A percentile compares a stretch with the other conserved stretches of the same genome.
Conservation (phyloP, 306 rosid genomes). For the Castanea mollissima region DNA sequence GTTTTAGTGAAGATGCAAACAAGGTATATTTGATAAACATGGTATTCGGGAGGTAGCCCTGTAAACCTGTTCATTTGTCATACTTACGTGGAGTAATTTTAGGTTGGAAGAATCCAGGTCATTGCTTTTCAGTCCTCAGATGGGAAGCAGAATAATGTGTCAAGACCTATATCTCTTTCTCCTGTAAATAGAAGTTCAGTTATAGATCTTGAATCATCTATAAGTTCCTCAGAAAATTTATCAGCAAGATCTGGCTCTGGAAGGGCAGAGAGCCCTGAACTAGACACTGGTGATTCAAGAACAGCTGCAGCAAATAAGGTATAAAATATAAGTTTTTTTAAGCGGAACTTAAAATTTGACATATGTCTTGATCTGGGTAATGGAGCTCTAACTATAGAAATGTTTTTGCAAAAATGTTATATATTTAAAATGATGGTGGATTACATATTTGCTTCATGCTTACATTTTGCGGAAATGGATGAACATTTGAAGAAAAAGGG, state of each 20-base stretch:
- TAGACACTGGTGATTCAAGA: constrained; percentile 81
- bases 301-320: constrained; percentile 61
- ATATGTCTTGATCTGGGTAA: background rate
- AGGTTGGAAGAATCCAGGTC: constrained; percentile 98
- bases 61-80: constrained; percentile 12
- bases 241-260: constrained; percentile 41
- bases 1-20: constrained; percentile 84
- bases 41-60: constrained; percentile 8
- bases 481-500: background rate
- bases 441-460: background rate
- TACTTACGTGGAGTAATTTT: constrained; percentile 23
- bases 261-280: constrained; percentile 54
- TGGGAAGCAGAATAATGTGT: constrained; percentile 67
- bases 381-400: constrained; percentile 10
- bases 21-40: constrained; percentile 55
- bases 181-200: constrained; percentile 64
- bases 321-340: constrained; percentile 10
- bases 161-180: constrained; percentile 62
- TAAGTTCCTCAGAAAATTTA: constrained; percentile 73
- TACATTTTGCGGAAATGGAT: background rate
- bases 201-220: constrained; percentile 85
- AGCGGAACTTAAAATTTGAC: constrained; percentile 11
- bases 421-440: background rate
- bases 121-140: constrained; percentile 97
- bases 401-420: constrained; percentile 6